These are phyloP conservation scores for Cladorrhinum sp. DNA, from an alignment of 2,329 filamentous ascomycete genomes.

Conservation along the genomic window DNA sequence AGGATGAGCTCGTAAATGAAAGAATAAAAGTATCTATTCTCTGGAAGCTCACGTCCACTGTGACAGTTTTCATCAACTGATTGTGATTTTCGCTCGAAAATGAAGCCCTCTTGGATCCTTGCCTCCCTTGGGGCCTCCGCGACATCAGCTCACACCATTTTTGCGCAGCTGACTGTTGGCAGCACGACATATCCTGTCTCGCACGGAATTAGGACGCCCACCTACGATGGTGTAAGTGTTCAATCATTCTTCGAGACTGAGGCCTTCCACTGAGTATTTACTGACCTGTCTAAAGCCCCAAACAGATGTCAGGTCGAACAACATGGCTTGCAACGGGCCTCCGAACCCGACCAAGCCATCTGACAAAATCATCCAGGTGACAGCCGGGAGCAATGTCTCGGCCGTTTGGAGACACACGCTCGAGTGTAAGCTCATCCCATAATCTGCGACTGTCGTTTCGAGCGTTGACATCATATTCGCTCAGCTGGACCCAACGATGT, in stretches of 20 bases:
- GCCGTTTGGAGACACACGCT: slow-evolving; percentile 54
- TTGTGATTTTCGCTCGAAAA: slow-evolving; percentile 3
- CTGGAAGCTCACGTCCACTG: background rate
- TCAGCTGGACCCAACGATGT: slow-evolving; percentile 45
- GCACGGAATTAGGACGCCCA: slow-evolving; percentile 50
- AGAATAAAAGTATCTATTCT: background rate
- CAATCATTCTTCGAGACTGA: background rate
- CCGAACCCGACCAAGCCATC: slow-evolving; percentile 48
- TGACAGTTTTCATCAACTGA: background rate
- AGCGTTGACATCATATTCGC: background rate
- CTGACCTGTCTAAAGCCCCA: slow-evolving; percentile 22
- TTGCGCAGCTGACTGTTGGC: slow-evolving; percentile 44
- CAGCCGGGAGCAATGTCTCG: slow-evolving; percentile 44
- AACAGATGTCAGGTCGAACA: slow-evolving; percentile 45
- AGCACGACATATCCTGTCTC: slow-evolving; percentile 45
- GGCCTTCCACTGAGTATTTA: background rate
- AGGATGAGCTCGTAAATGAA: background rate
- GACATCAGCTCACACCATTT: slow-evolving; percentile 42
- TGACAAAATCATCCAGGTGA: slow-evolving; percentile 45
- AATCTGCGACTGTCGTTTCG: background rate
- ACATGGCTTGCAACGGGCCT: slow-evolving; percentile 52
- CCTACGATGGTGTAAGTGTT: slow-evolving; percentile 46
- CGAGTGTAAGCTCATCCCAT: slow-evolving; percentile 14
- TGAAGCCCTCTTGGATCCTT: slow-evolving; percentile 16
- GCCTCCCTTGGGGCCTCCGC: slow-evolving; percentile 5